Evolutionary conservation across 345 rosid genomes (phyloP).

Genomic region (Nephelium lappaceum): DNA sequence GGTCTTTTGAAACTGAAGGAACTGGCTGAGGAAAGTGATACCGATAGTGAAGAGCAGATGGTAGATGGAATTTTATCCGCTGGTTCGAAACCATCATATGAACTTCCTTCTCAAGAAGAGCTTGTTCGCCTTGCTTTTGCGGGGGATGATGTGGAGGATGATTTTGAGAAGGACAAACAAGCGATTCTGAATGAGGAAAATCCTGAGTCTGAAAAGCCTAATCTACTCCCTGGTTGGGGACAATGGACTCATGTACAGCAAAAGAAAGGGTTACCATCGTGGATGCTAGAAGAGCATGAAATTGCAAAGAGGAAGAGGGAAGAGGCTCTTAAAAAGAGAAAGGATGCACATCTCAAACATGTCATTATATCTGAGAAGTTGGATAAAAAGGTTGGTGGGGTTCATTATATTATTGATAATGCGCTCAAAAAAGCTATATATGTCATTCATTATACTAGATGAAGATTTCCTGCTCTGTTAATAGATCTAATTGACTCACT

Average conservation of each 20-base stretch:
- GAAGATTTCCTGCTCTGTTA: not conserved
- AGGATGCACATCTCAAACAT: constrained; percentile 77
- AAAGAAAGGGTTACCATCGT: constrained; percentile 79
- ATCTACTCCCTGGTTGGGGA: constrained; percentile 89
- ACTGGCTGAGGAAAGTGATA: constrained; percentile 55
- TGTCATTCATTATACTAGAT: not conserved
- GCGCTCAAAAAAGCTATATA: constrained; percentile 1
- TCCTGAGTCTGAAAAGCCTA: constrained; percentile 84
- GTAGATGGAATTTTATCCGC: constrained; percentile 77
- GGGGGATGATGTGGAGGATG: constrained; percentile 85
- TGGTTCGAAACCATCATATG: constrained; percentile 47
- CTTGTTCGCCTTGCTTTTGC: constrained; percentile 87
- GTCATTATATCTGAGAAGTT: constrained; percentile 84
- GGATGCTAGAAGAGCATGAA: constrained; percentile 81
- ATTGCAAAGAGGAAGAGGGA: constrained; percentile 66
- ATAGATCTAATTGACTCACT: not conserved
- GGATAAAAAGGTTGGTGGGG: constrained; percentile 71
- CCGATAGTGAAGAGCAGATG: constrained; percentile 71
- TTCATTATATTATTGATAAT: constrained; percentile 8
- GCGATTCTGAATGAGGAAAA: constrained; percentile 69
- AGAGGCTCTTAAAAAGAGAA: constrained; percentile 74
- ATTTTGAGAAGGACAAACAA: constrained; percentile 73
- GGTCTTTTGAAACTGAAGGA: constrained; percentile 40
- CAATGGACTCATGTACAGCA: constrained; percentile 78
- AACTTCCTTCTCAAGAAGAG: constrained; percentile 90